phyloP scores from a whole-genome alignment of 2,329 filamentous ascomycete species.

The Talaromyces sp. region DNA sequence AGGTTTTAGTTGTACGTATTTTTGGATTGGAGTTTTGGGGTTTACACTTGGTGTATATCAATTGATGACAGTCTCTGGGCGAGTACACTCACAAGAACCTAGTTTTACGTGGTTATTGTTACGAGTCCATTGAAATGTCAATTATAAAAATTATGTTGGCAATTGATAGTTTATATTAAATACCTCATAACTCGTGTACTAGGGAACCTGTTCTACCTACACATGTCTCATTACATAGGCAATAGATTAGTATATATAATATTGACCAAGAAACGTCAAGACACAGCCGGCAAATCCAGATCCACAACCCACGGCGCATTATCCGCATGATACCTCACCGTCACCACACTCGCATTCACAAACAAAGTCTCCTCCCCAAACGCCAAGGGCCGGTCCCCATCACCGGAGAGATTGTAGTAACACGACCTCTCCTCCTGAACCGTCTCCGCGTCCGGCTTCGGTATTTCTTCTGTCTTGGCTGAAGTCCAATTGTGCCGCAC shows the following conservation, averaged over 20 bases:
- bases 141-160: too few relatives aligned
- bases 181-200: too few relatives aligned
- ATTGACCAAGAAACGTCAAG: too few relatives aligned
- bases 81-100: too few relatives aligned
- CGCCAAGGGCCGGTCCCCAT: slow-evolving; percentile 24
- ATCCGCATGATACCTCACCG: slow-evolving; percentile 41
- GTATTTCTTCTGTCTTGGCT: slow-evolving; percentile 11
- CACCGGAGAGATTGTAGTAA: slow-evolving; percentile 28
- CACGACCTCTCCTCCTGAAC: slow-evolving; percentile 27
- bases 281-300: slow-evolving; percentile 43
- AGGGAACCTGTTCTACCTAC: too few relatives aligned
- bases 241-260: too few relatives aligned
- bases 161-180: too few relatives aligned
- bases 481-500: slow-evolving; percentile 29
- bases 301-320: slow-evolving; percentile 55
- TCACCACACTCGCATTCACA: slow-evolving; percentile 55
- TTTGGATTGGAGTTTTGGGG: neutral
- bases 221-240: too few relatives aligned
- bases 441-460: slow-evolving; percentile 18
- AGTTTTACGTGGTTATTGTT: too few relatives aligned
- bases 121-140: too few relatives aligned
- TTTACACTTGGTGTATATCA: neutral
- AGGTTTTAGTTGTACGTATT: neutral
- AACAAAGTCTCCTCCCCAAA: slow-evolving; percentile 51
- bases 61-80: slow-evolving; percentile 15